phyloP scores from a whole-genome alignment of 208 protist species.

The Leishmania tarentolae region DNA sequence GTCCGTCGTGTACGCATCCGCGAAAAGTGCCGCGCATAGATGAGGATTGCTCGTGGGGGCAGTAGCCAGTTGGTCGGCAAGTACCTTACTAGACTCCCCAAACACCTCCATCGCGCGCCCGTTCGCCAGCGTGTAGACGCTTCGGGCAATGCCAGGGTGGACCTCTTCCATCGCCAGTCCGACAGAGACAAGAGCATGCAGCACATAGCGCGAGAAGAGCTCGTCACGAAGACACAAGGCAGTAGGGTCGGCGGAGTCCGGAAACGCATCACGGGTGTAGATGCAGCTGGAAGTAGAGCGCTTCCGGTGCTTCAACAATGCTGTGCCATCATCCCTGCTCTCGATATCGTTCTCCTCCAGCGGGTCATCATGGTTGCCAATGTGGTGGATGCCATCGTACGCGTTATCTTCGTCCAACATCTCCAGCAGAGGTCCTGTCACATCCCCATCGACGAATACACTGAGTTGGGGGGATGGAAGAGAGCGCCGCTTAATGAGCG shows the following conservation, averaged over 20 bases:
- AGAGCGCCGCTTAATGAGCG: not conserved
- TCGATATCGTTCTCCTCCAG: slow-evolving; percentile 9
- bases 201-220: slow-evolving; percentile 38
- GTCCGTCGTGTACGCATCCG: not conserved
- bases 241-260: slow-evolving; percentile 5
- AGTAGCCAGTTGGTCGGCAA: slow-evolving; percentile 19
- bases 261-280: slow-evolving; percentile 4
- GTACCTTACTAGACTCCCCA: slow-evolving; percentile 2
- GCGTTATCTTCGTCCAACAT: slow-evolving; percentile 3
- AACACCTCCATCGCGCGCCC: slow-evolving; percentile 29
- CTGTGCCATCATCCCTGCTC: not conserved
- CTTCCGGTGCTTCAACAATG: not conserved
- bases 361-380: not conserved
- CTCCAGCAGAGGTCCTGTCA: slow-evolving; percentile 1
- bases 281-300: not conserved
- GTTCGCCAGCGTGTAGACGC: slow-evolving; percentile 37
- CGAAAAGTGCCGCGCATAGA: slow-evolving; percentile 16
- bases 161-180: slow-evolving; percentile 50
- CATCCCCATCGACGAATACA: slow-evolving; percentile 4
- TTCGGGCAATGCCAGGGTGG: slow-evolving; percentile 37
- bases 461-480: not conserved
- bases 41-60: slow-evolving; percentile 4
- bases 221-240: slow-evolving; percentile 39
- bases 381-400: not conserved
- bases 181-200: slow-evolving; percentile 52